Conservation (phyloP, 179 eudicot species). For the Carnegiea gigantea region DNA sequence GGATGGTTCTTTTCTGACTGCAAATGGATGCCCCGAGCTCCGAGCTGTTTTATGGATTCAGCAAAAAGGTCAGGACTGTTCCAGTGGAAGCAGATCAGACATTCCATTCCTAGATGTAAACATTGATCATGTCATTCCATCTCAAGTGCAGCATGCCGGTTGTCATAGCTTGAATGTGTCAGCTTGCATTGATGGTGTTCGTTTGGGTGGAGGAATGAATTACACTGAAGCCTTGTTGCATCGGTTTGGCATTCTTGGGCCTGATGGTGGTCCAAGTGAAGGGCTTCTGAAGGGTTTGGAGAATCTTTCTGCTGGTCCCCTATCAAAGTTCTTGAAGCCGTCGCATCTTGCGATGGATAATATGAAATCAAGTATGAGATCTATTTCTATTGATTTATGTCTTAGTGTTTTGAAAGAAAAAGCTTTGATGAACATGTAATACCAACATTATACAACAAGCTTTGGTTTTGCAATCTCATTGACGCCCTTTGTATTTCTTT, state of each 20-base stretch:
- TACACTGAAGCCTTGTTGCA: constrained; percentile 86
- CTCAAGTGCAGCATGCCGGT: constrained; percentile 61
- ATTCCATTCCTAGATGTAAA: constrained; percentile 69
- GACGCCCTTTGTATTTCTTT: background rate
- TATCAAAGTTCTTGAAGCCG: constrained; percentile 74
- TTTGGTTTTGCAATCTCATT: too few relatives aligned
- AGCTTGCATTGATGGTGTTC: constrained; percentile 84
- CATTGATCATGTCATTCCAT: constrained; percentile 77
- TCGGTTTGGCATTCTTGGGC: constrained; percentile 83
- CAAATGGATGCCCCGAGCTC: constrained; percentile 52
- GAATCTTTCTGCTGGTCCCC: constrained; percentile 72
- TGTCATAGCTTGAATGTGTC: constrained; percentile 85
- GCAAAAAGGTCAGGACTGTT: constrained; percentile 35
- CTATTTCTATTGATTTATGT: constrained; percentile 13
- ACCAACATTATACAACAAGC: background rate
- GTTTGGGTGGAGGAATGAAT: constrained; percentile 93
- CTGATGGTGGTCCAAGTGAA: constrained; percentile 94
- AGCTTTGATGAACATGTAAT: background rate
- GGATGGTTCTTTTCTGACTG: constrained; percentile 38
- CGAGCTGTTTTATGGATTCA: constrained; percentile 93
- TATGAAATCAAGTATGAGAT: constrained; percentile 42
- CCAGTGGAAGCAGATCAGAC: constrained; percentile 25
- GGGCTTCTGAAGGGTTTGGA: constrained; percentile 80
- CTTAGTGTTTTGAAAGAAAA: background rate
- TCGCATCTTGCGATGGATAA: constrained; percentile 53